phyloP scores from a whole-genome alignment of 2,329 filamentous ascomycete species.

The Alternaria sp. region DNA sequence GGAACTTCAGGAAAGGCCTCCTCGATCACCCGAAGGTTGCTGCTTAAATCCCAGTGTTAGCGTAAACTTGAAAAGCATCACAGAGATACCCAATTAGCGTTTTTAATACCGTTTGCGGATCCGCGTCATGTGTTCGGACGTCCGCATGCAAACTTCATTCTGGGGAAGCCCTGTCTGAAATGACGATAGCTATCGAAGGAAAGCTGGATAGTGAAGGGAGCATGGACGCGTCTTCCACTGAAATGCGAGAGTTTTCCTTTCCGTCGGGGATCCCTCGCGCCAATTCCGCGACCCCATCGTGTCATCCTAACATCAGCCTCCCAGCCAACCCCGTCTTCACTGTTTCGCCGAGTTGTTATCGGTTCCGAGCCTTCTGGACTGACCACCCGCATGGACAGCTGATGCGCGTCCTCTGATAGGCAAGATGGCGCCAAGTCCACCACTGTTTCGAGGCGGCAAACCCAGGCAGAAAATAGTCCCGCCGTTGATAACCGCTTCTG shows the following conservation, averaged over 20 bases:
- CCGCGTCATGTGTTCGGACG: conserved; percentile 16
- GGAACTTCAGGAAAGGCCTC: conserved; percentile 74
- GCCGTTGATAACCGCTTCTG: conserved; percentile 45
- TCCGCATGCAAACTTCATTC: background rate
- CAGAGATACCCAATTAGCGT: conserved; percentile 39
- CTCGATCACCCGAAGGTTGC: conserved; percentile 37
- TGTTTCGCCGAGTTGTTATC: conserved; percentile 30
- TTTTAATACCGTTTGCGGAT: conserved; percentile 25
- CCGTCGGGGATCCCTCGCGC: conserved; percentile 26
- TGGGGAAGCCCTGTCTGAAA: conserved; percentile 15
- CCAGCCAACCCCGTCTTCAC: conserved; percentile 15
- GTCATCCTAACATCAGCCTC: conserved; percentile 15
- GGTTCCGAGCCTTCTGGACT: conserved; percentile 22
- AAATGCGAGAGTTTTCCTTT: conserved; percentile 24
- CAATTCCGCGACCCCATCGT: conserved; percentile 30
- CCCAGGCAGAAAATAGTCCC: conserved; percentile 34
- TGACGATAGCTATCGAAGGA: conserved; percentile 16
- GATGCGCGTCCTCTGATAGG: conserved; percentile 26
- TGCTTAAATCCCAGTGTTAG: conserved; percentile 26
- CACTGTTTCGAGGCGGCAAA: conserved; percentile 23
- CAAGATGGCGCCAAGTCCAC: conserved; percentile 20
- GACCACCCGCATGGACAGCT: conserved; percentile 27
- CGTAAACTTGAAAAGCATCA: conserved; percentile 11
- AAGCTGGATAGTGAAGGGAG: conserved; percentile 22
- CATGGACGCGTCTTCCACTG: conserved; percentile 18